phyloP scores from a whole-genome alignment of 352 stramenopile genomes.

The Phytopythium cucurbitacearum region DNA sequence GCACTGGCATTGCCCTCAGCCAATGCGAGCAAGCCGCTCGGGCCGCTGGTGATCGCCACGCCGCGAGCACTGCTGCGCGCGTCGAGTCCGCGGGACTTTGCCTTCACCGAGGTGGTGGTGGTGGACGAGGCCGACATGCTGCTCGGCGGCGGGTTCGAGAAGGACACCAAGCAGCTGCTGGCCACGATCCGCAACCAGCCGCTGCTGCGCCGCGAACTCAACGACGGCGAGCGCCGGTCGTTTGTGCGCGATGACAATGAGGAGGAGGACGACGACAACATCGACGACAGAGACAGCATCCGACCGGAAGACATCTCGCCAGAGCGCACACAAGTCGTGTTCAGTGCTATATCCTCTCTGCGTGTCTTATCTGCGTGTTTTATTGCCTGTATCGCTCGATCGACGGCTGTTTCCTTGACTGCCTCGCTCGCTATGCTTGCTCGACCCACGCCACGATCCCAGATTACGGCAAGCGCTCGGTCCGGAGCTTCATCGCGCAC shows the following conservation, averaged over 20 bases:
- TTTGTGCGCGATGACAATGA: not conserved
- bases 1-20: constrained; percentile 43
- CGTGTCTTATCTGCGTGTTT: not conserved
- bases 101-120: constrained; percentile 66
- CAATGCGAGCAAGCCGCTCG: constrained; percentile 19
- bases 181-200: constrained; percentile 77
- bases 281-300: constrained; percentile 13
- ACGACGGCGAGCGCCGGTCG: constrained; percentile 10
- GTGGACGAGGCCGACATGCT: constrained; percentile 85
- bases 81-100: constrained; percentile 64
- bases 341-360: constrained; percentile 73
- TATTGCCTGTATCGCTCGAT: constrained; percentile 1
- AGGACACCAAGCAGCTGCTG: constrained; percentile 78
- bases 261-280: constrained; percentile 7
- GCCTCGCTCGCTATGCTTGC: constrained; percentile 5
- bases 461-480: constrained; percentile 70
- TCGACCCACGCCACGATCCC: constrained; percentile 62
- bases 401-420: constrained; percentile 15
- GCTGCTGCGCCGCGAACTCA: constrained; percentile 40
- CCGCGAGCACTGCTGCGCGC: constrained; percentile 57
- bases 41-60: constrained; percentile 60
- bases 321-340: constrained; percentile 57
- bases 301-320: constrained; percentile 15
- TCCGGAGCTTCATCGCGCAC: constrained; percentile 65
- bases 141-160: constrained; percentile 65